Evolutionary conservation across 2,329 filamentous ascomycete species (phyloP).

Genomic region (Penicillium freii): DNA sequence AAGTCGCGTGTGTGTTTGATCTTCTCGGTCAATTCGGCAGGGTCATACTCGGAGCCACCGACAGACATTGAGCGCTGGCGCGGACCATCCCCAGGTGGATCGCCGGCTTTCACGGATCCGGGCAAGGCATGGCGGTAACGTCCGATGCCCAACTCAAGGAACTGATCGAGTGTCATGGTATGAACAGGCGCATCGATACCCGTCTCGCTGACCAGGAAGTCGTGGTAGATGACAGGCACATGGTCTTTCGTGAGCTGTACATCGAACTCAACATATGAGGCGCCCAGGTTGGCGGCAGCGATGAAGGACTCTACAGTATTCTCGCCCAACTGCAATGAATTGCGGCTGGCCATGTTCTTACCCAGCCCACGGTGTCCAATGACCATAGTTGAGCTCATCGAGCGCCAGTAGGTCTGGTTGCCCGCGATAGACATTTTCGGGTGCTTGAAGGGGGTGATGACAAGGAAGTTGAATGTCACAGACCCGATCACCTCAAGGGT

Average conservation of each 20-base stretch:
- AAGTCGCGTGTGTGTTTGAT: slow-evolving; percentile 98
- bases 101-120: slow-evolving; percentile 21
- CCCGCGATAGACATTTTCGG: slow-evolving; percentile 90
- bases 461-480: slow-evolving; percentile 94
- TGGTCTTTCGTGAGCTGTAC: slow-evolving; percentile 99
- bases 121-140: slow-evolving; percentile 49
- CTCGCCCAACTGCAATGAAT: slow-evolving; percentile 89
- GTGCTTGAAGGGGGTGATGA: slow-evolving; percentile 92
- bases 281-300: slow-evolving; percentile 88
- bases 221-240: slow-evolving; percentile 96
- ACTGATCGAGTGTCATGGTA: slow-evolving; percentile 85
- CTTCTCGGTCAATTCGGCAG: slow-evolving; percentile 62
- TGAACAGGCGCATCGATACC: slow-evolving; percentile 96
- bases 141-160: slow-evolving; percentile 72
- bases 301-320: slow-evolving; percentile 97
- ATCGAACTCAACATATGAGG: slow-evolving; percentile 70
- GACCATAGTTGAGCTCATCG: slow-evolving; percentile 81
- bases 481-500: slow-evolving; percentile 86
- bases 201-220: slow-evolving; percentile 96
- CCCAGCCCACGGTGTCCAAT: slow-evolving; percentile 74
- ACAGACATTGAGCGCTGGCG: slow-evolving; percentile 60
- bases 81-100: slow-evolving; percentile 15
- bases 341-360: slow-evolving; percentile 81
- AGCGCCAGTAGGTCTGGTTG: slow-evolving; percentile 95
- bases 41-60: slow-evolving; percentile 50